phyloP scores from a whole-genome alignment of 2,329 filamentous ascomycete genomes.

The Mollisia scopiformis region DNA sequence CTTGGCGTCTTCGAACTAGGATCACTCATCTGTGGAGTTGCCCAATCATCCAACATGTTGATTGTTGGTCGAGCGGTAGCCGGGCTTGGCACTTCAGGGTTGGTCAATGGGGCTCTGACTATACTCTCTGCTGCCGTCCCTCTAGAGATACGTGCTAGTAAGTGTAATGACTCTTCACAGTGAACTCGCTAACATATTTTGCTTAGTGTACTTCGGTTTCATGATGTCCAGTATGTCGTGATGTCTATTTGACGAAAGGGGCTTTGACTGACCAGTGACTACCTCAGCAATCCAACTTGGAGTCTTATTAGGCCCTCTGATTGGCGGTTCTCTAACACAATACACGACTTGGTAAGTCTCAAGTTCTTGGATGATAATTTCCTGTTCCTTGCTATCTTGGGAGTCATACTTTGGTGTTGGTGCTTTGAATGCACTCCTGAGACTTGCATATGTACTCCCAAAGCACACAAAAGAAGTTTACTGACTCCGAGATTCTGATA shows the following conservation, averaged over 20 bases:
- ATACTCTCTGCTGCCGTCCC: constrained; percentile 46
- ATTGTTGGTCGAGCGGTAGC: constrained; percentile 58
- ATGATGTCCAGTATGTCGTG: constrained; percentile 28
- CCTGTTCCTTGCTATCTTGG: too few relatives aligned
- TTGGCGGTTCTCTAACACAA: constrained; percentile 40
- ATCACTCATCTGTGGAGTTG: constrained; percentile 55
- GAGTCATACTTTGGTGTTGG: too few relatives aligned
- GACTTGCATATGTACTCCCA: too few relatives aligned
- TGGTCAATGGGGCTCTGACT: constrained; percentile 55
- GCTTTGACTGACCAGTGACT: not conserved
- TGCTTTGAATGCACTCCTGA: too few relatives aligned
- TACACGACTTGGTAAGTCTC: constrained; percentile 41
- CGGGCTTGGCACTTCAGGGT: constrained; percentile 53
- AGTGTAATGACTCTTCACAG: not conserved
- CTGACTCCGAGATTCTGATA: too few relatives aligned
- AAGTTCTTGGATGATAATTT: too few relatives aligned
- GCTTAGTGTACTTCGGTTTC: constrained; percentile 23
- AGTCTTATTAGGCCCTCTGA: constrained; percentile 33
- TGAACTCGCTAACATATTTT: constrained; percentile 8
- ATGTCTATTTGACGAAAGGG: too few relatives aligned
- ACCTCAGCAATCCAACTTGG: constrained; percentile 25
- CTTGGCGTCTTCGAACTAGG: constrained; percentile 58
- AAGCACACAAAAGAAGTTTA: too few relatives aligned
- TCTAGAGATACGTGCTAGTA: constrained; percentile 23
- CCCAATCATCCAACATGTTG: constrained; percentile 52